A percentile compares a stretch with the other conserved stretches of the same genome.
phyloP scores from a whole-genome alignment of 257 asterid species.

The Solanum dulcamara region DNA sequence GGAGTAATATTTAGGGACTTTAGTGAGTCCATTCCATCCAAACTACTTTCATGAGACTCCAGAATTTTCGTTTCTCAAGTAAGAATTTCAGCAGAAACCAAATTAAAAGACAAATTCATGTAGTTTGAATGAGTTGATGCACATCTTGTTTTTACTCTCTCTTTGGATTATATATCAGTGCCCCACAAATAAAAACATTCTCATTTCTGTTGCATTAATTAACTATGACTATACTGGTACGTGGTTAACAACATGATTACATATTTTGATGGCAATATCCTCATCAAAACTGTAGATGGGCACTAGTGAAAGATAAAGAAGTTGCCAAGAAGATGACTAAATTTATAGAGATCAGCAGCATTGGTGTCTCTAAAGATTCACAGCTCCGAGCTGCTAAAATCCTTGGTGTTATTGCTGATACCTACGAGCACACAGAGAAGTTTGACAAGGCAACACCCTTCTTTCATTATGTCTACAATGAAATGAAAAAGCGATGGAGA shows the following conservation, averaged over 20 bases:
- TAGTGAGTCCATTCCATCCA: not conserved
- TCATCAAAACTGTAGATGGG: slow-evolving; percentile 54
- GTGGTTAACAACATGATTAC: not conserved
- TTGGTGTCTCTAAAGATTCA: slow-evolving; percentile 89
- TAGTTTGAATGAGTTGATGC: not conserved
- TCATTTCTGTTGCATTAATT: not conserved
- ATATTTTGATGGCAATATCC: not conserved
- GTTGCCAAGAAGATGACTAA: slow-evolving; percentile 76
- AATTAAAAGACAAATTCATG: not conserved
- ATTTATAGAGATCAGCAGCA: slow-evolving; percentile 59
- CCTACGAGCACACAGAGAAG: slow-evolving; percentile 22
- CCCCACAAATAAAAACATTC: not conserved
- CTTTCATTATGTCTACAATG: slow-evolving; percentile 42
- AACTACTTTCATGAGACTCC: not conserved
- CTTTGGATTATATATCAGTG: not conserved
- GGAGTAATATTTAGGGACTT: not conserved
- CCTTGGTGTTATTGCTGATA: slow-evolving; percentile 42
- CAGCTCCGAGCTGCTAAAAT: slow-evolving; percentile 86
- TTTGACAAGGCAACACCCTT: slow-evolving; percentile 27
- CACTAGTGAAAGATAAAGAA: slow-evolving; percentile 66
- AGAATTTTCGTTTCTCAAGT: not conserved
- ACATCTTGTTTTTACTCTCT: not conserved
- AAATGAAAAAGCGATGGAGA: slow-evolving; percentile 62
- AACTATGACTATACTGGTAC: not conserved
- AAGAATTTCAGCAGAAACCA: not conserved